These are phyloP conservation scores for Linum lewisii DNA, from an alignment of 345 rosid species.

Conservation along the genomic window DNA sequence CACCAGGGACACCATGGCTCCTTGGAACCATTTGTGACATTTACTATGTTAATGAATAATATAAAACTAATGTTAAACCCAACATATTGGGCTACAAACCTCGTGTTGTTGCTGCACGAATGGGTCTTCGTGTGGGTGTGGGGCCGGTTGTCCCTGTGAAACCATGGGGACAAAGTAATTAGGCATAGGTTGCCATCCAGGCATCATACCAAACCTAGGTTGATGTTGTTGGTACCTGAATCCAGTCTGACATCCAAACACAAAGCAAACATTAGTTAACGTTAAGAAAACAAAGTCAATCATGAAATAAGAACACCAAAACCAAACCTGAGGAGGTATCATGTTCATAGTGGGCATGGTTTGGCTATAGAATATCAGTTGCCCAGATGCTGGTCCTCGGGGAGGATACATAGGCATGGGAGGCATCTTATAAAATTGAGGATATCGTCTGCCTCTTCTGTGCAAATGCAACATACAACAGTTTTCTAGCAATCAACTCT, in stretches of 20 bases:
- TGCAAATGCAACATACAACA: constrained; percentile 11
- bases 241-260: constrained; percentile 8
- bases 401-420: constrained; percentile 15
- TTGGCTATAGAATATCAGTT: constrained; percentile 10
- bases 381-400: constrained; percentile 5
- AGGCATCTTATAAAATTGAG: constrained; percentile 7
- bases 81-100: constrained; percentile 1
- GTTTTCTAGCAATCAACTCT: constrained; percentile 32
- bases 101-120: constrained; percentile 9
- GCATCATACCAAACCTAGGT: constrained; percentile 14
- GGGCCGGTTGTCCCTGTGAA: constrained; percentile 14
- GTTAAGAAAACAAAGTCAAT: background rate
- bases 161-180: too few species aligned
- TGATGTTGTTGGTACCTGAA: constrained; percentile 17
- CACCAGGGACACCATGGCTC: constrained; percentile 5
- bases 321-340: constrained; percentile 14
- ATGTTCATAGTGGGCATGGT: constrained; percentile 6
- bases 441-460: constrained; percentile 9
- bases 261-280: background rate
- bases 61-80: background rate
- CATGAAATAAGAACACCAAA: background rate
- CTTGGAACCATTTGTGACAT: constrained; percentile 13
- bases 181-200: constrained; percentile 9
- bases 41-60: too few species aligned
- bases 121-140: too few species aligned